Evolutionary conservation across 805 yeast genomes (phyloP), one percentile per base, ranked within the genome.

Genomic region (Starmerella sp.): DNA sequence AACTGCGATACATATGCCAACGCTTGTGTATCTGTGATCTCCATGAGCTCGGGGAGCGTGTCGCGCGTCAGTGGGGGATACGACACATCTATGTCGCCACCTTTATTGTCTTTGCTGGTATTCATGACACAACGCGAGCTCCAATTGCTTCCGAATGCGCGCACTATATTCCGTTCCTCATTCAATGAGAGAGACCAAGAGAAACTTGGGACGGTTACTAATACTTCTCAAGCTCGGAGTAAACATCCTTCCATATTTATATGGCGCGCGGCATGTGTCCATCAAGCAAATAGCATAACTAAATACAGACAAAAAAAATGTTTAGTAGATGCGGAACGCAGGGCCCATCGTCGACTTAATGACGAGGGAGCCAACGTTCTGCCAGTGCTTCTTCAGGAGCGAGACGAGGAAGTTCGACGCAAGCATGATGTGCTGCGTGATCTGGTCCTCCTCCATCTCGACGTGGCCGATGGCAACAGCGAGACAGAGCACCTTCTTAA

Each of bases 291-390:
- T 39, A n/a, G 14, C 22, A 7, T 29, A 48, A 36, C 31, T 36
- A 35, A 42, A 31, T 41, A 53, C 22, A 47, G 30, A n/a, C 15
- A n/a, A 17, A 42, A 22, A 30, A 15, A 52, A 32, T 3, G 38
- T 17, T 79, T 90, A 93, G 93, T 93, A 93, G 76, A 93, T 84
- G 86, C 97, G 90, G 95, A 83, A 88, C 75, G 97, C 86, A 76
- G 97, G 98, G 80, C 99, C 98, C 99, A 93, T 93, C 77, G 97
- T 82, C 63, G 96, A 88, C 83, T 93, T 93, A 82, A 93, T 84
- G 74, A 90, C 97, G 77, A 93, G 81, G 73, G 98, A 93, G 72
- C 98, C 98, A 74, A 93, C 97, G 80, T 93, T 93, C 84, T 93
- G 99, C 99, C 99, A 93, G 96, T 93, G 88, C 91, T 93, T 93